Percentiles rank a stretch among this genome's conserved stretches.
phyloP scores from a whole-genome alignment of 1,284 basidiomycete genomes.

The Mycena citricolor region DNA sequence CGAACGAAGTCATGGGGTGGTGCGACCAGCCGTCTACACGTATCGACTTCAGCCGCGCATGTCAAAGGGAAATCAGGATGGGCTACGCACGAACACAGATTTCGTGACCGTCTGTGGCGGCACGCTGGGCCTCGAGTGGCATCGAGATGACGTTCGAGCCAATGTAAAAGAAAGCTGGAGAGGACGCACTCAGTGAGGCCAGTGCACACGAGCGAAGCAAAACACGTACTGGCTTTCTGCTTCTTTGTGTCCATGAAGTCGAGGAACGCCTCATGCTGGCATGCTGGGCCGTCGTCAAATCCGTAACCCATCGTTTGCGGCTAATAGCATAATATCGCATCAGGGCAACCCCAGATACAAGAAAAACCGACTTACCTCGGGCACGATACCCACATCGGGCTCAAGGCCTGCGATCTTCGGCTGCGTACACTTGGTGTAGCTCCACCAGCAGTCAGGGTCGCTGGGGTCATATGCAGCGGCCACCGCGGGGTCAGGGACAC shows the following conservation, averaged over 20 bases:
- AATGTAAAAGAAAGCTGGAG: background rate
- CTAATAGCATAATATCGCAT: background rate
- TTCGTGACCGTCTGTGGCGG: background rate
- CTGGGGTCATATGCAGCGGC: too few species aligned
- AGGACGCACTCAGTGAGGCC: background rate
- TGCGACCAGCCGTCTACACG: background rate
- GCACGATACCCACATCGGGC: background rate
- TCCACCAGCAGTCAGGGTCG: constrained; percentile 1
- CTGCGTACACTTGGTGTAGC: background rate
- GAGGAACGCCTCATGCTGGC: background rate
- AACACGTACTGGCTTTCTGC: background rate
- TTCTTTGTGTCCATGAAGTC: background rate
- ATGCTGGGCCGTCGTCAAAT: background rate
- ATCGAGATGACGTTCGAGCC: background rate
- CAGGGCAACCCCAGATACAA: too few species aligned
- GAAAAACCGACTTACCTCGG: background rate
- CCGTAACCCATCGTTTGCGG: background rate
- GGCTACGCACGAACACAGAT: background rate
- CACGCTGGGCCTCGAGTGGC: background rate
- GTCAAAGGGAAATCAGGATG: background rate
- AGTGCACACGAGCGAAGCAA: too few species aligned
- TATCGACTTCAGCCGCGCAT: background rate
- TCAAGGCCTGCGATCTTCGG: background rate
- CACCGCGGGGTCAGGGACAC: too few species aligned
- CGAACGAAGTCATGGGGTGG: background rate